Percentiles rank a stretch among this genome's conserved stretches.
These are phyloP conservation scores for Chalaropsis ovoidea DNA, from an alignment of 2,329 filamentous ascomycete genomes.

Conservation along the genomic window DNA sequence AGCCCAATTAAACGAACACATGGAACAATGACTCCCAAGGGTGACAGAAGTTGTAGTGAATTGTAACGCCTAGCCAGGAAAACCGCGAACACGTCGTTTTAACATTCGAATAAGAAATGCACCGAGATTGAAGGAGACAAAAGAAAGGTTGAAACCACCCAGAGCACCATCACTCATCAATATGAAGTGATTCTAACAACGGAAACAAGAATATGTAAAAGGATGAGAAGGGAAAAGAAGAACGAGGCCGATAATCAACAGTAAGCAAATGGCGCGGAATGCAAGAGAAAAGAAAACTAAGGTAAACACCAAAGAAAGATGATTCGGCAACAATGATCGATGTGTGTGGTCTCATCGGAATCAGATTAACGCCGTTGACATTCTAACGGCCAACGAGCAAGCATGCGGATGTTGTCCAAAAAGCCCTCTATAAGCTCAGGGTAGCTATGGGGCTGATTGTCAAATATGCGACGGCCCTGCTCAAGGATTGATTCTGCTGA, in stretches of 20 bases:
- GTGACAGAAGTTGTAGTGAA: not conserved
- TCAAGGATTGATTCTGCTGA: conserved; percentile 53
- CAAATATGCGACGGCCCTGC: conserved; percentile 50
- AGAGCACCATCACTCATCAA: not conserved
- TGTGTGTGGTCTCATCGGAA: not conserved
- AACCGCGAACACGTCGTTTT: conserved; percentile 1
- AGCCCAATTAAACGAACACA: too few relatives aligned
- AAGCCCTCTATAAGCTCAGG: conserved; percentile 61
- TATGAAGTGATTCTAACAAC: not conserved
- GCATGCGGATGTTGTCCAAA: conserved; percentile 59
- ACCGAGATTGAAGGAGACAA: conserved; percentile 2
- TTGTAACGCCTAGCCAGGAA: not conserved
- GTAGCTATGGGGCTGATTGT: conserved; percentile 48
- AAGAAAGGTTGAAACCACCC: not conserved
- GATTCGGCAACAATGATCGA: not conserved
- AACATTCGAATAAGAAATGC: not conserved
- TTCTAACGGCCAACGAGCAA: conserved; percentile 36
- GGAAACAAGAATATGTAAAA: not conserved
- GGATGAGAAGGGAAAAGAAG: not conserved
- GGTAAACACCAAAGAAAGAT: not conserved
- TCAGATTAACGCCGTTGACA: not conserved
- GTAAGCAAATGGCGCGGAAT: not conserved
- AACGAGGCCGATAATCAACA: not conserved
- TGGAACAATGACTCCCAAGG: too few relatives aligned
- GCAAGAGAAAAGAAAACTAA: not conserved